Conservation (phyloP, 1,284 basidiomycete species). For the Malassezia vespertilionis region DNA sequence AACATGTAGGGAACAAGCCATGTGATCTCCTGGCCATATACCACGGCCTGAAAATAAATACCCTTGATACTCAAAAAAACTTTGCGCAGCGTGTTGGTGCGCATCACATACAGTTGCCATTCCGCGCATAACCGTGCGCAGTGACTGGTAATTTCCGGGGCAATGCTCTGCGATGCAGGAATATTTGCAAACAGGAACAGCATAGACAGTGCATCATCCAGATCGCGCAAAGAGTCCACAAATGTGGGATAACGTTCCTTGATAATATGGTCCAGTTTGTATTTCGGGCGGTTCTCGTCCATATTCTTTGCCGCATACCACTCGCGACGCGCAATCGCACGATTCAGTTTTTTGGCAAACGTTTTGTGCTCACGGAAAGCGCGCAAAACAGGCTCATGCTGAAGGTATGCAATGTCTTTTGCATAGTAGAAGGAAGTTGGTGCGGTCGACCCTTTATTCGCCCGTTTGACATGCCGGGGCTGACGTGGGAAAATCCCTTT, state of each 20-base stretch:
- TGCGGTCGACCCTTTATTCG: slow-evolving; percentile 93
- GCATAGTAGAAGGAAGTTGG: slow-evolving; percentile 97
- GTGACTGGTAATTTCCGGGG: slow-evolving; percentile 74
- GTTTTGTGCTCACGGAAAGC: slow-evolving; percentile 95
- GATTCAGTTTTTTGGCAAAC: slow-evolving; percentile 91
- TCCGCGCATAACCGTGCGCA: slow-evolving; percentile 63
- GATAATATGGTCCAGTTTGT: slow-evolving; percentile 72
- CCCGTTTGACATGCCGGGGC: slow-evolving; percentile 78
- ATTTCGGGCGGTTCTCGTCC: slow-evolving; percentile 69
- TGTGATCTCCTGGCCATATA: slow-evolving; percentile 81
- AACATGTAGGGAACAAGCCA: slow-evolving; percentile 99
- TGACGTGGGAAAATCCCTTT: slow-evolving; percentile 99
- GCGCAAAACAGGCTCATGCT: slow-evolving; percentile 90
- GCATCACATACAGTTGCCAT: slow-evolving; percentile 81
- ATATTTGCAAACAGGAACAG: slow-evolving; percentile 69
- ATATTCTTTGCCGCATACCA: slow-evolving; percentile 90
- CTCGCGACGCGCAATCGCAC: slow-evolving; percentile 83
- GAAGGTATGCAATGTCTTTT: slow-evolving; percentile 94
- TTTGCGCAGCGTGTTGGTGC: slow-evolving; percentile 72
- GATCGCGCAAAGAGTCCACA: slow-evolving; percentile 84
- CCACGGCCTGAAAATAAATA: slow-evolving; percentile 92
- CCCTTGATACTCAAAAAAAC: slow-evolving; percentile 96
- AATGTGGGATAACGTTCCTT: slow-evolving; percentile 98
- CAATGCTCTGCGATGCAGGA: slow-evolving; percentile 57
- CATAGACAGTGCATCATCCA: slow-evolving; percentile 94